A percentile compares a stretch with the other conserved stretches of the same genome.
These are phyloP conservation scores for Fusarium protoensiforme DNA, from an alignment of 2,329 filamentous ascomycete species.

Conservation along the genomic window DNA sequence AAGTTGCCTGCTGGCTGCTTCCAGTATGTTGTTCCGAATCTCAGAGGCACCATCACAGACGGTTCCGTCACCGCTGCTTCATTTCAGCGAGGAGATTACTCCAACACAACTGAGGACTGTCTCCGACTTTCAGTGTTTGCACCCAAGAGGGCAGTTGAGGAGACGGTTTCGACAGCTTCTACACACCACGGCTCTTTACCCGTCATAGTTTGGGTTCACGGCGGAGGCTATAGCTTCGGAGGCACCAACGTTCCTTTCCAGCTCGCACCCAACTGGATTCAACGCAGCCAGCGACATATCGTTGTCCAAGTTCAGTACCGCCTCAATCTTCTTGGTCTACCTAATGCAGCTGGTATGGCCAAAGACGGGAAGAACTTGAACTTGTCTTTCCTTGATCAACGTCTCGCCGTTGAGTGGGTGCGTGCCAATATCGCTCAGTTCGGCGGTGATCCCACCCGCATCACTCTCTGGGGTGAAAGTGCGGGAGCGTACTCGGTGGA, in stretches of 20 bases:
- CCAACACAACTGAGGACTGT: constrained; percentile 34
- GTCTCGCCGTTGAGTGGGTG: constrained; percentile 36
- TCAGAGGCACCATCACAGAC: constrained; percentile 14
- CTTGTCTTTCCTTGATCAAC: constrained; percentile 29
- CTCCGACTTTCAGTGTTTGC: constrained; percentile 26
- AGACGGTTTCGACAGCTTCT: rapidly evolving
- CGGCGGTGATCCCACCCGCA: constrained; percentile 29
- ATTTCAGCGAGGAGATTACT: constrained; percentile 27
- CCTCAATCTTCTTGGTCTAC: constrained; percentile 26
- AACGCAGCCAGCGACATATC: constrained; percentile 30
- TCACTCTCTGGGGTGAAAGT: constrained; percentile 33
- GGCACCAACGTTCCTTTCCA: constrained; percentile 25
- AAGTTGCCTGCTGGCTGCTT: constrained; percentile 26
- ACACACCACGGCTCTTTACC: background rate
- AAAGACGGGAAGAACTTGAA: constrained; percentile 17
- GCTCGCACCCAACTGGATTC: constrained; percentile 25
- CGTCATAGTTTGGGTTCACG: constrained; percentile 30
- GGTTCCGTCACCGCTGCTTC: constrained; percentile 6
- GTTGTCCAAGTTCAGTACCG: constrained; percentile 34
- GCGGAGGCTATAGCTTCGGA: constrained; percentile 14
- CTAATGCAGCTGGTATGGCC: constrained; percentile 12
- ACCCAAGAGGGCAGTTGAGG: background rate
- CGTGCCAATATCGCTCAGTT: constrained; percentile 28
- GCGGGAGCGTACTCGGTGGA: constrained; percentile 26
- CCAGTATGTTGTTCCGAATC: constrained; percentile 12